Evolutionary conservation across 2,329 filamentous ascomycete genomes (phyloP).

Genomic region (Aspergillus melleus): DNA sequence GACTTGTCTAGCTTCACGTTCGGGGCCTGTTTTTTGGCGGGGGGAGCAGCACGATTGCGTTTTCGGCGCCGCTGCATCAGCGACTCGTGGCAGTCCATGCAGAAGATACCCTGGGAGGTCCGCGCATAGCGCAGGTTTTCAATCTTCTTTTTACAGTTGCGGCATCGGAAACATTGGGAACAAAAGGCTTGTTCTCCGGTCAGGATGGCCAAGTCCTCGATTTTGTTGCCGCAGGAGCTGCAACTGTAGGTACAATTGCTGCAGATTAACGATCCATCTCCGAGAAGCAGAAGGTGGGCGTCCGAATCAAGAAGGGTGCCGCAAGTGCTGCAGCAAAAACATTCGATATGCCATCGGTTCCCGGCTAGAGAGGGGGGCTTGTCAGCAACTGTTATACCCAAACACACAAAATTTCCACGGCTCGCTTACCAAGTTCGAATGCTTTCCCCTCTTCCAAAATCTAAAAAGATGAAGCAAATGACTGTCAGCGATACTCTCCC

Average conservation of each 20-base stretch:
- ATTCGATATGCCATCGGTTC: slow-evolving; percentile 98
- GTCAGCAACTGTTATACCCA: slow-evolving; percentile 24
- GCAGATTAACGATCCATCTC: slow-evolving; percentile 96
- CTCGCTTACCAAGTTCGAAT: slow-evolving; percentile 80
- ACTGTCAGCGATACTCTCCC: background rate
- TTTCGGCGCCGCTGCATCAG: slow-evolving; percentile 91
- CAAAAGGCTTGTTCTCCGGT: slow-evolving; percentile 98
- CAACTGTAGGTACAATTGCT: slow-evolving; percentile 99
- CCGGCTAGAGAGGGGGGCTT: slow-evolving; percentile 63
- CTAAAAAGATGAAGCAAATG: slow-evolving; percentile 46
- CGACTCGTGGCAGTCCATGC: slow-evolving; percentile 97
- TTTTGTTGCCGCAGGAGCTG: slow-evolving; percentile 94
- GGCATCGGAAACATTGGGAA: slow-evolving; percentile 92
- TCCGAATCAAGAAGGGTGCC: slow-evolving; percentile 95
- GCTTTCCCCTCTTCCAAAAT: slow-evolving; percentile 98
- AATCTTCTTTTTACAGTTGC: slow-evolving; percentile 98
- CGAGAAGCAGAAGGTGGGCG: slow-evolving; percentile 92
- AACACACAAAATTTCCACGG: slow-evolving; percentile 3
- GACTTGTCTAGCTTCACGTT: slow-evolving; percentile 81
- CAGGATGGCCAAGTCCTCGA: slow-evolving; percentile 94
- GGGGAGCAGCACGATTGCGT: slow-evolving; percentile 66
- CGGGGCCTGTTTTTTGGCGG: slow-evolving; percentile 31
- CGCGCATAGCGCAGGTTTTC: slow-evolving; percentile 97
- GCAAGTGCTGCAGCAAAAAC: slow-evolving; percentile 97
- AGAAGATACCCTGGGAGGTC: slow-evolving; percentile 98